phyloP scores from a whole-genome alignment of 495 filamentous ascomycete species.

The Filosporella fistucella region DNA sequence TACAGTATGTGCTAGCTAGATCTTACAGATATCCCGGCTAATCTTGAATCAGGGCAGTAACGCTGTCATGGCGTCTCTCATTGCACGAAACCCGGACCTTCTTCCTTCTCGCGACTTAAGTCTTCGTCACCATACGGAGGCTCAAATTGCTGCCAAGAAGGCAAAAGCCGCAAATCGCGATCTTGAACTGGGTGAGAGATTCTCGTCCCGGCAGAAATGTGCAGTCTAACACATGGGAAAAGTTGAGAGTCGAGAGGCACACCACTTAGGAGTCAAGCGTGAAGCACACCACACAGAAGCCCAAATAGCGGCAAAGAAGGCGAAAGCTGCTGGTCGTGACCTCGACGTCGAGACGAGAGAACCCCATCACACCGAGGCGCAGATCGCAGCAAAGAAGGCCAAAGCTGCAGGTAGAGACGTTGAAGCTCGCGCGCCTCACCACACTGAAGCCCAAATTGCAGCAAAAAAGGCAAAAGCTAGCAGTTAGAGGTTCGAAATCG shows the following conservation, averaged over 20 bases:
- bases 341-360: slow-evolving; percentile 9
- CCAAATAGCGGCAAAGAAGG: slow-evolving; percentile 16
- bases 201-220: no score
- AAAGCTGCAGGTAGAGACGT: slow-evolving; percentile 13
- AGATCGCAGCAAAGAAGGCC: slow-evolving; percentile 11
- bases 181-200: slow-evolving; percentile 4
- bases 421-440: slow-evolving; percentile 15
- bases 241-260: slow-evolving; percentile 19
- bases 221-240: slow-evolving; percentile 9
- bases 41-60: no score
- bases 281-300: slow-evolving; percentile 29
- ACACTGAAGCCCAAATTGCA: slow-evolving; percentile 12
- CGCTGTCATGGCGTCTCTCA: no score
- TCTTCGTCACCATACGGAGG: slow-evolving; percentile 31
- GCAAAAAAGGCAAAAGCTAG: slow-evolving; percentile 17
- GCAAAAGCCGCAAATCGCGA: slow-evolving; percentile 15
- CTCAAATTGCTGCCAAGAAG: slow-evolving; percentile 15
- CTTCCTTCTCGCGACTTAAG: no score
- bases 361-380: slow-evolving; percentile 15
- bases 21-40: no score
- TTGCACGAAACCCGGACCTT: no score
- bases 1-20: no score
- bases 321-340: slow-evolving; percentile 1
- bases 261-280: slow-evolving; percentile 18
- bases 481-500: no score